Evolutionary conservation across 148 eudicot species (phyloP), one percentile per base, ranked within the genome.

Genomic region (Diospyros kaki): DNA sequence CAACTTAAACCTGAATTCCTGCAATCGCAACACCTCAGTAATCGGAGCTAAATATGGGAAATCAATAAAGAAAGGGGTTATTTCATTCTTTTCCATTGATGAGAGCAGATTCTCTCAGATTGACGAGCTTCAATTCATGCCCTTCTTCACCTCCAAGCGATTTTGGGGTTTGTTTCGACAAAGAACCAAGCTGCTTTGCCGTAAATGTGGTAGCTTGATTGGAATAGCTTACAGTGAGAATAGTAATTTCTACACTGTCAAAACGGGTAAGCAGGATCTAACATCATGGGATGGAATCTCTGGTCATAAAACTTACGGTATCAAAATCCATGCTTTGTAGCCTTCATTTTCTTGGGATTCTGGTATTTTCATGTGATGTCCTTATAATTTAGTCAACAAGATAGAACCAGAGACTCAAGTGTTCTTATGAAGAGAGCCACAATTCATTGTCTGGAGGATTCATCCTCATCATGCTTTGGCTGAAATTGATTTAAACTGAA

Each of bases 31-130:
- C 64, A 85, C 90, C 1, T 84, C 96, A 4, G 71, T 79, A 15
- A 89, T 90, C 0, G 91, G 94, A 70, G 86, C 89, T n/a, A 90
- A 92, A 71, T 92, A 92, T 62, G 86, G 84, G 4, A 92, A 90
- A 82, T 87, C 87, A 9, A 86, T 92, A 56, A 92, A 85, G 80
- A 84, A 71, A 73, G 97, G 97, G 40, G 83, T 83, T 72, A 85
- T 92, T 45, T 90, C 98, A 17, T 93, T 89, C 82, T 83, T 79
- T 83, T 78, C 79, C 69, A 80, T 93, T 0, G 98, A 93, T 8
- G 96, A 90, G 80, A 87, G 85, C 59, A 69, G 93, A 76, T 89
- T 93, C 60, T 86, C 86, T 69, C 86, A 76, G 66, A 82, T 82
- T 2, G 89, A 87, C 67, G 87, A 89, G 64, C 68, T 91, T 41